Base-by-base conservation (phyloP, 768 basidiomycete species). In the Serendipita indica region DNA sequence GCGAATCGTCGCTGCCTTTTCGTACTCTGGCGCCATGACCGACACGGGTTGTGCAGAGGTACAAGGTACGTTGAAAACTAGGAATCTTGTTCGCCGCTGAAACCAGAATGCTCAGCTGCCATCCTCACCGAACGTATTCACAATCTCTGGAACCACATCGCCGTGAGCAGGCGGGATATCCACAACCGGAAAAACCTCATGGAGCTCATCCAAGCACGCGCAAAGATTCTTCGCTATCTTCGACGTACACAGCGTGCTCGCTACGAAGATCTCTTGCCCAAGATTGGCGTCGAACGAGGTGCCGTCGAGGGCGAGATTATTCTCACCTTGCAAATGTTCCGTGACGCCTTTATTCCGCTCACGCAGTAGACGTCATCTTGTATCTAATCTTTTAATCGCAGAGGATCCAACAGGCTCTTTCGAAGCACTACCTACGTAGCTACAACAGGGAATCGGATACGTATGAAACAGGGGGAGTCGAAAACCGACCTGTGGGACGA, bases 281-380 rank as follows among this genome's bases (percentile, higher is more conserved):
- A 82, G 60, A 72, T 96, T 25, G 93, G 85, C 2, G 68, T 97
- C 20, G 86, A 92, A 63, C 75, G 79, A 32, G 75, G 75, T 61
- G 82, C 84, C 34, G 89, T 98, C 1, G 91, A 96, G 69, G 93
- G 92, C 39, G 92, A 97, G 68, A 72, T 97, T 34, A 77, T 89
- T 58, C 78, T 93, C 20, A 20, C 12, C 62, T 56, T 32, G 60
- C 28, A 58, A 20, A 41, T 61, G 49, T 43, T 6, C 41, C 18
- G 41, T 7, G 41, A 5, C 7, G 5, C 41, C 41, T n/a, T n/a
- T n/a, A n/a, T n/a, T n/a, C n/a, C n/a, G n/a, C n/a, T n/a, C n/a
- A n/a, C n/a, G n/a, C n/a, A n/a, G n/a, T n/a, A n/a, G n/a, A n/a
- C n/a, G n/a, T n/a, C n/a, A n/a, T n/a, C n/a, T n/a, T n/a, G n/a